Evolutionary conservation across 106 monocot species (phyloP).

Genomic region (Cymbidium sinense): DNA sequence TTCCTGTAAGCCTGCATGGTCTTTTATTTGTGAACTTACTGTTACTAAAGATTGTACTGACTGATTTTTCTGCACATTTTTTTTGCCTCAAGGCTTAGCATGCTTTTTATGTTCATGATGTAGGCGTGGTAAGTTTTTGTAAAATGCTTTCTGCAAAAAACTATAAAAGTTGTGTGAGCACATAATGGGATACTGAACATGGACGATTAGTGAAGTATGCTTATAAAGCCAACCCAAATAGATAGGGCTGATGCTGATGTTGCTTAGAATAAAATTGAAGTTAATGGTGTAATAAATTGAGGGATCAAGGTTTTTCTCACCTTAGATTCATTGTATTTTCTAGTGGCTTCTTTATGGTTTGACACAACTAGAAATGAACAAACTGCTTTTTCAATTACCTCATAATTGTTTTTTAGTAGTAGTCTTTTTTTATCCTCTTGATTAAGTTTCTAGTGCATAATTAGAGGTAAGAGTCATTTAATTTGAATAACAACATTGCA

Average conservation of each 20-base stretch:
- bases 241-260: background rate
- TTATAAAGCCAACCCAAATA: background rate
- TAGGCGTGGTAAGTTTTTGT: background rate
- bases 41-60: background rate
- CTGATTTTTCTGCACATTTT: too few species aligned
- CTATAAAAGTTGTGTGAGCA: background rate
- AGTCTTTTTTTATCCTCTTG: too few species aligned
- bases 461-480: too few species aligned
- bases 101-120: background rate
- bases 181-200: background rate
- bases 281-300: background rate
- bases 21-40: background rate
- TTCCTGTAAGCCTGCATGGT: slow-evolving; percentile 52
- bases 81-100: background rate
- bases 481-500: too few species aligned
- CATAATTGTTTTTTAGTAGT: too few species aligned
- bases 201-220: background rate
- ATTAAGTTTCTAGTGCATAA: too few species aligned
- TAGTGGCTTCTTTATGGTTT: background rate
- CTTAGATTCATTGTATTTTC: background rate
- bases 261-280: background rate
- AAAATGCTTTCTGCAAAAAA: background rate
- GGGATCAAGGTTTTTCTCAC: background rate
- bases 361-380: background rate
- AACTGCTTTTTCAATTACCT: background rate